Percentiles rank a stretch among this genome's conserved stretches.
phyloP scores from a whole-genome alignment of 371 early-diverging fungal species.

The Enteropsectra breve region DNA sequence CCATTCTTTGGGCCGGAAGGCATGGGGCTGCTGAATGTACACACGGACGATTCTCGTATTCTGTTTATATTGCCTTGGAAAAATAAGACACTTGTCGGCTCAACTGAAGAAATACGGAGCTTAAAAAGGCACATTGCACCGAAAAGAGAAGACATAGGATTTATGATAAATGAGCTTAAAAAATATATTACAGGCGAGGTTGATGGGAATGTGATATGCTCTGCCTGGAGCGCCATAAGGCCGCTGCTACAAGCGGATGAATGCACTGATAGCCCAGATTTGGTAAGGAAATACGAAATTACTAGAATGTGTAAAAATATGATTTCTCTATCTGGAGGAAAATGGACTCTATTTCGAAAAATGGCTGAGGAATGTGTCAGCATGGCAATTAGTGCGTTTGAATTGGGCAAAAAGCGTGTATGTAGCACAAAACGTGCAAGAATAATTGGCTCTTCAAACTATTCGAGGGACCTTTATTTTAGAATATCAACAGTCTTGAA shows the following conservation, averaged over 20 bases:
- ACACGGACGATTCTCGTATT: constrained; percentile 89
- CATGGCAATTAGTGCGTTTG: constrained; percentile 68
- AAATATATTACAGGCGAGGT: constrained; percentile 81
- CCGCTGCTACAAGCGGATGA: constrained; percentile 88
- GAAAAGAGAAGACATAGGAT: constrained; percentile 79
- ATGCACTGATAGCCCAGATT: constrained; percentile 73
- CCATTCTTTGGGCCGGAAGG: constrained; percentile 76
- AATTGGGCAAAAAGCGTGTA: constrained; percentile 56
- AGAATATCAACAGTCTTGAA: constrained; percentile 78
- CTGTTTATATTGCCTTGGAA: constrained; percentile 97
- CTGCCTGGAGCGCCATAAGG: constrained; percentile 94
- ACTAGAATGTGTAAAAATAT: constrained; percentile 70
- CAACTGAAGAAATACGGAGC: constrained; percentile 79
- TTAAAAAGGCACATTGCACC: constrained; percentile 73
- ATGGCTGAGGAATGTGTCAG: constrained; percentile 95
- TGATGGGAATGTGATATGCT: constrained; percentile 79
- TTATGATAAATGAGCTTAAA: constrained; percentile 82
- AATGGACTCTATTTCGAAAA: constrained; percentile 96
- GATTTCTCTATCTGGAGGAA: constrained; percentile 92
- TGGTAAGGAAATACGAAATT: constrained; percentile 91
- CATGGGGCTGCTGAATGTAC: constrained; percentile 90
- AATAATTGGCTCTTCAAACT: constrained; percentile 78
- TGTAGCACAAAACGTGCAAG: constrained; percentile 67
- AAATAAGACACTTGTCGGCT: constrained; percentile 88
- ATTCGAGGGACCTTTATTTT: constrained; percentile 73